phyloP scores from a whole-genome alignment of 768 basidiomycete genomes.

The Lentinula guzmanii region DNA sequence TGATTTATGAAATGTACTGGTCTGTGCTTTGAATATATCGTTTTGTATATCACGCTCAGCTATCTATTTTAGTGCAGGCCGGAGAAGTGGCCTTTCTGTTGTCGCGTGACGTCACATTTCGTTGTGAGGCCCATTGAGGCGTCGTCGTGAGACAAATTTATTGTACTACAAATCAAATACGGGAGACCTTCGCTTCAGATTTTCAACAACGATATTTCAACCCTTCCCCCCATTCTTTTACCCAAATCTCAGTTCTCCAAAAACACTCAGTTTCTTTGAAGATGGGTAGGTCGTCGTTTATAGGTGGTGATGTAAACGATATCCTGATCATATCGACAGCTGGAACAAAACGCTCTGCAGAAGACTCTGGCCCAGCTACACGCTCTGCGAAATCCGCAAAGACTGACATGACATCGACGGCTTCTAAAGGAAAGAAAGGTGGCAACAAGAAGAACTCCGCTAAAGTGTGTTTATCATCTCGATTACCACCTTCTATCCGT shows the following conservation, averaged over 20 bases:
- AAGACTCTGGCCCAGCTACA: conserved; percentile 24
- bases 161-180: conserved; percentile 2
- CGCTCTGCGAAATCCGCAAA: conserved; percentile 49
- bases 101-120: conserved; percentile 6
- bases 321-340: conserved; percentile 3
- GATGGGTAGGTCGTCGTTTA: conserved; percentile 1
- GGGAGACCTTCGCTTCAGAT: neutral
- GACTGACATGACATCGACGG: conserved; percentile 26
- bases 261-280: neutral
- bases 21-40: neutral
- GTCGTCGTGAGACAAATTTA: conserved; percentile 3
- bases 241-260: no score
- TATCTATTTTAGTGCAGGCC: no score
- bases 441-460: conserved; percentile 33
- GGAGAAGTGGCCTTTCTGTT: neutral
- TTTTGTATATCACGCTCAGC: neutral
- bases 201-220: neutral
- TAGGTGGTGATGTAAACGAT: neutral
- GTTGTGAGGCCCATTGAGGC: neutral
- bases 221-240: neutral
- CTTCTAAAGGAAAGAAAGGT: conserved; percentile 25
- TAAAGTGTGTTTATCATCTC: conserved; percentile 29
- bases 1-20: conserved; percentile 40
- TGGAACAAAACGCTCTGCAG: conserved; percentile 43
- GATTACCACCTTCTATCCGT: neutral